phyloP scores from a whole-genome alignment of 2,329 filamentous ascomycete genomes.

The Periconia sp. region DNA sequence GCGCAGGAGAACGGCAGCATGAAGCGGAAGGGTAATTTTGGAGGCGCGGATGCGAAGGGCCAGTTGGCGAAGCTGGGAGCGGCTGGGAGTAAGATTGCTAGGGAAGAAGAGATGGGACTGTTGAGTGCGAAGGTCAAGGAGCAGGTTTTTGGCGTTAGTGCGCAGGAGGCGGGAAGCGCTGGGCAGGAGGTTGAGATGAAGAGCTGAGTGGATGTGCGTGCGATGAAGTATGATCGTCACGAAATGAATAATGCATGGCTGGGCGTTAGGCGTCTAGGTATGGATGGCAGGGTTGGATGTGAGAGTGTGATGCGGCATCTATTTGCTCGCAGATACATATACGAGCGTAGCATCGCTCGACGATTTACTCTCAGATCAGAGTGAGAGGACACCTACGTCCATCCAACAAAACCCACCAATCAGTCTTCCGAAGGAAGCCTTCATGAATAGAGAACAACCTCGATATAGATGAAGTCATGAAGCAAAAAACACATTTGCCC shows the following conservation, averaged over 20 bases:
- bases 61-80: conserved; percentile 62
- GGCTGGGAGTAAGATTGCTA: conserved; percentile 63
- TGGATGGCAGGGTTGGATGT: not conserved
- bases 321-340: too few species aligned
- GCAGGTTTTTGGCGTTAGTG: conserved; percentile 53
- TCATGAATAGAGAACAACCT: too few species aligned
- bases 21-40: conserved; percentile 30
- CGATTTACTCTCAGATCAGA: too few species aligned
- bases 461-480: too few species aligned
- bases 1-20: conserved; percentile 60
- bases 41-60: conserved; percentile 22
- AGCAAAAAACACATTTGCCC: too few species aligned
- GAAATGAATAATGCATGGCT: conserved; percentile 1
- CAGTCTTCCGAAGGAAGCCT: too few species aligned
- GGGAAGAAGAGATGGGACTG: conserved; percentile 64
- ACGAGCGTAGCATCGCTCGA: too few species aligned
- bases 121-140: conserved; percentile 65
- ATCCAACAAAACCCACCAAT: too few species aligned
- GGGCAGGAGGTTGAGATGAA: conserved; percentile 35
- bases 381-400: too few species aligned
- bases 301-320: too few species aligned
- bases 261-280: conserved; percentile 6
- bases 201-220: conserved; percentile 16
- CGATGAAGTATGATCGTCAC: not conserved
- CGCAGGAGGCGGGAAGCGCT: conserved; percentile 5